Evolutionary conservation across 345 rosid genomes (phyloP), one percentile per base, ranked within the genome.

Genomic region (Euclidium syriacum): DNA sequence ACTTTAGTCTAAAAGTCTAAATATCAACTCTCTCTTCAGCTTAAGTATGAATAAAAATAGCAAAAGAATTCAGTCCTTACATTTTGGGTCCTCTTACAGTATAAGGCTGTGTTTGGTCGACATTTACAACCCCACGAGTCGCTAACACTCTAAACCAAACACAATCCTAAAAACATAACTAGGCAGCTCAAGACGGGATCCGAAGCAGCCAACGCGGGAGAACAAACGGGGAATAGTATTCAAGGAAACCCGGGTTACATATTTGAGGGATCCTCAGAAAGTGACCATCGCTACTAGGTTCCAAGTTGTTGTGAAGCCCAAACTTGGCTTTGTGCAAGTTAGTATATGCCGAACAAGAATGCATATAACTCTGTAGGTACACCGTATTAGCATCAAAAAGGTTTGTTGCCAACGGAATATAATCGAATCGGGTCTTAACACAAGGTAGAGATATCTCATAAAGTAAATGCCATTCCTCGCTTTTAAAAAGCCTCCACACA

Each of bases 171-270:
- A n/a, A n/a, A n/a, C n/a, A n/a, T n/a, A n/a, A n/a, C n/a, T n/a
- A n/a, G n/a, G n/a, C n/a, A n/a, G n/a, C n/a, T n/a, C n/a, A n/a
- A n/a, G n/a, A n/a, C n/a, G n/a, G n/a, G n/a, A n/a, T n/a, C n/a
- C n/a, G n/a, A n/a, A n/a, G n/a, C n/a, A n/a, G n/a, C n/a, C n/a
- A n/a, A n/a, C n/a, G n/a, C n/a, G n/a, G n/a, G n/a, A n/a, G n/a
- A n/a, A n/a, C n/a, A n/a, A n/a, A n/a, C n/a, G n/a, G n/a, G n/a
- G n/a, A n/a, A n/a, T n/a, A n/a, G n/a, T n/a, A n/a, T n/a, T n/a
- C n/a, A n/a, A n/a, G n/a, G n/a, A n/a, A 7, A 73, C 65, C 42
- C 15, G 52, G 68, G 43, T 11, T 46, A 22, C 50, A 24, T 69
- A 75, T 30, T 72, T 41, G 1, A 14, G 6, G 20, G 15, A 27